A percentile compares a stretch with the other conserved stretches of the same genome.
Evolutionary conservation across 2,329 filamentous ascomycete species (phyloP).

Genomic region (Fusarium sp.): DNA sequence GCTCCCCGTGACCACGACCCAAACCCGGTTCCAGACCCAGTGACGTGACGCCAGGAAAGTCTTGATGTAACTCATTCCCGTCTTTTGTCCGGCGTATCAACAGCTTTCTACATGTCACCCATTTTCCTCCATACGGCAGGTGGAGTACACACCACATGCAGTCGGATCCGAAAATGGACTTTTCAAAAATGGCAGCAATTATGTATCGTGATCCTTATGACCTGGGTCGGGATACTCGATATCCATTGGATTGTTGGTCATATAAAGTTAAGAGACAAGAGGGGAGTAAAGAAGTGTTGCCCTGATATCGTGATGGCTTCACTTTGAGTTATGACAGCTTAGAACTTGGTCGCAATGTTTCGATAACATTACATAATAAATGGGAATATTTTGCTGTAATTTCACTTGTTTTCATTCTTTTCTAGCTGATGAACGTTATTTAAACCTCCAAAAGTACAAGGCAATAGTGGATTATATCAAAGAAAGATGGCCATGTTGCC

Average conservation of each 20-base stretch:
- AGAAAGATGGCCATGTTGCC: not conserved
- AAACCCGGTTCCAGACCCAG: not conserved
- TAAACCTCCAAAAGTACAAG: not conserved
- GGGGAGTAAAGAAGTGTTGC: not conserved
- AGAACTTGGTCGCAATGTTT: not conserved
- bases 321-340: not conserved
- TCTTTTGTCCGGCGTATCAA: conserved; percentile 18
- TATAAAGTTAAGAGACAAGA: not conserved
- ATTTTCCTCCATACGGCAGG: conserved; percentile 5
- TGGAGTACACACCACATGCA: not conserved
- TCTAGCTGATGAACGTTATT: not conserved
- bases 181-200: not conserved
- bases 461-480: not conserved
- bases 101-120: conserved; percentile 12
- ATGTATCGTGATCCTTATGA: not conserved
- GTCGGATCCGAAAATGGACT: not conserved
- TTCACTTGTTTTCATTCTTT: not conserved
- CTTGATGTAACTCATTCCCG: conserved; percentile 12
- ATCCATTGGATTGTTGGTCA: not conserved
- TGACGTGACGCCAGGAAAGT: conserved; percentile 29
- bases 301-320: not conserved
- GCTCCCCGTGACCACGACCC: conserved; percentile 38
- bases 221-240: not conserved
- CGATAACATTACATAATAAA: not conserved
- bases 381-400: not conserved